Conservation (phyloP, 2,329 filamentous ascomycete genomes). For the Aspergillus sp. region DNA sequence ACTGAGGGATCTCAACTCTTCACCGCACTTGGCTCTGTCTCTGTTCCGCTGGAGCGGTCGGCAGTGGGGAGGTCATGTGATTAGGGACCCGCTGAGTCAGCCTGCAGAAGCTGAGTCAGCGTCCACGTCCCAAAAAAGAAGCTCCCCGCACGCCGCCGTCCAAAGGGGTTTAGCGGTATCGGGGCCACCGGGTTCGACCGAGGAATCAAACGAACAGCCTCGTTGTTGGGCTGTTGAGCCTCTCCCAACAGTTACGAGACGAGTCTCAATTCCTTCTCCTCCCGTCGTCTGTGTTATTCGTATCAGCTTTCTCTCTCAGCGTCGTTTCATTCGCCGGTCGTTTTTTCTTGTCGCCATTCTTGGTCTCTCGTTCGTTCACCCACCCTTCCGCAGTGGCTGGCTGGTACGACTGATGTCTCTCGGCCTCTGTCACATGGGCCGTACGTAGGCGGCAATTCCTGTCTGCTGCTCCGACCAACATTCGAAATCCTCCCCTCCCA, state of each 20-base stretch:
- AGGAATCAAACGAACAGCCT: no score
- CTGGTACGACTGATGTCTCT: slow-evolving; percentile 1
- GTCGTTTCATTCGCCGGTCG: background rate
- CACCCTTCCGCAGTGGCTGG: background rate
- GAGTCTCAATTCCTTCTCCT: no score
- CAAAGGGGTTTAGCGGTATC: background rate
- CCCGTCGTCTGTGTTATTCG: no score
- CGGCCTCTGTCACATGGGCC: slow-evolving; percentile 35
- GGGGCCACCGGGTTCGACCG: no score
- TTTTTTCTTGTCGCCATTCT: background rate
- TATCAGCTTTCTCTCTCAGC: no score
- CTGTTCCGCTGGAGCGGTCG: slow-evolving; percentile 8
- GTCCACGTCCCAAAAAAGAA: background rate
- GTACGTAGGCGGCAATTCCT: slow-evolving; percentile 32
- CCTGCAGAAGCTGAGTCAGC: background rate
- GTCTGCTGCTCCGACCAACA: slow-evolving; percentile 7
- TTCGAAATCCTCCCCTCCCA: slow-evolving; percentile 16
- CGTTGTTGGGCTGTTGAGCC: no score
- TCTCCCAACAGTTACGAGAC: no score
- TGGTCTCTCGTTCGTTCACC: background rate
- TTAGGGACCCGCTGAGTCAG: slow-evolving; percentile 3
- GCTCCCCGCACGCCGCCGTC: background rate
- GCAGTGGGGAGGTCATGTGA: slow-evolving; percentile 15
- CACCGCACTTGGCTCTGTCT: background rate
- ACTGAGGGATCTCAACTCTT: background rate